Base-by-base conservation (phyloP, 495 filamentous ascomycete species). In the Penicillium lagena region DNA sequence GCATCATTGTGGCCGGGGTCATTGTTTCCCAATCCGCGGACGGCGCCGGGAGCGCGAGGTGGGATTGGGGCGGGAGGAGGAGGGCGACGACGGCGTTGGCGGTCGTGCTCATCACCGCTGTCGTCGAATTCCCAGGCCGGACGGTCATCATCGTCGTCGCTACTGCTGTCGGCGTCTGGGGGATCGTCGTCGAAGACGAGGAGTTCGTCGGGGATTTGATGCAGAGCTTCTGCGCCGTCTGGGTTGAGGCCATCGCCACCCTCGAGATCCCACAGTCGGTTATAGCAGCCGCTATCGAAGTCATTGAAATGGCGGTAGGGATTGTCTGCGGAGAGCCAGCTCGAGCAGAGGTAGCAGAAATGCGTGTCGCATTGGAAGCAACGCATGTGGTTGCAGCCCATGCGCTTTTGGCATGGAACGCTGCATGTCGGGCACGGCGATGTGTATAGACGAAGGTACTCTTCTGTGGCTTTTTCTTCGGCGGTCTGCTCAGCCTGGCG, bases 341-440 rank as follows among this genome's bases (percentile, higher is more conserved):
- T 74, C 0, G 85, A 85, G 61, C 93, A 98, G 7, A 98, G 82
- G 56, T 97, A 98, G 64, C 93, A 98, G 56, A 96, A 98, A 62
- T 97, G 93, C 1, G 88, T 83, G 35, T 80, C 71, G 68, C 93
- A 98, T 43, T 85, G 82, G 63, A 85, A 89, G 60, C 93, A 98
- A 12, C 81, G 84, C 93, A 98, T 98, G 58, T 98, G 93, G 62
- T 98, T 98, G 79, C 93, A 98, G 29, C 93, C 93, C 54, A 87
- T 81, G 10, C 82, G 86, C 67, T 98, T 98, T 54, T 96, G 86
- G 14, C 81, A 82, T 1, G 86, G 87, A 2, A 84, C 79, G n/a
- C 68, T 76, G 62, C 93, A 98, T 4, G 87, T 90, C n/a, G 93
- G 93, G 58, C 93, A 98, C 9, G 82, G 79, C 0, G 88, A 86